These are phyloP conservation scores for Nematocida ausubeli DNA, from an alignment of 371 early-diverging fungal genomes.

Conservation along the genomic window DNA sequence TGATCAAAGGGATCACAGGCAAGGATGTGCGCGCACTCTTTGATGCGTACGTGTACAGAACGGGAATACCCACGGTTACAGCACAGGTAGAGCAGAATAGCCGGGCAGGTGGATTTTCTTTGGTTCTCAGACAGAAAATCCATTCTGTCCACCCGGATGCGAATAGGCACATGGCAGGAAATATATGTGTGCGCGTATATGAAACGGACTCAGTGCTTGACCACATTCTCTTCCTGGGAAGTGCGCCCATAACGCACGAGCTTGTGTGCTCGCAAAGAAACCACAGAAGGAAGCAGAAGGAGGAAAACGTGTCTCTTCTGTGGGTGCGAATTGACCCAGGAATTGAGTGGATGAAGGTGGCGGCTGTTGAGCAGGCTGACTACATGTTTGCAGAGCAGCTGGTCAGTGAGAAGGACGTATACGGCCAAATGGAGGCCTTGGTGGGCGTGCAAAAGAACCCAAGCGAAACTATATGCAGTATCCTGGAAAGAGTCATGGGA, in stretches of 20 bases:
- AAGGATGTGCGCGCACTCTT: constrained; percentile 66
- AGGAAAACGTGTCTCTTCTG: constrained; percentile 73
- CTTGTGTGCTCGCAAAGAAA: constrained; percentile 54
- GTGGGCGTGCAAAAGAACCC: constrained; percentile 51
- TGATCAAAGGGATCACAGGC: constrained; percentile 67
- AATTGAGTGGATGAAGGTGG: constrained; percentile 80
- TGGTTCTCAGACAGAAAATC: constrained; percentile 57
- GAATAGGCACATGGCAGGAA: constrained; percentile 52
- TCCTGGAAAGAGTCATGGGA: constrained; percentile 69
- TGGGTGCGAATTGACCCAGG: constrained; percentile 93
- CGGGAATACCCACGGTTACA: constrained; percentile 62
- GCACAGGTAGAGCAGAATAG: constrained; percentile 59
- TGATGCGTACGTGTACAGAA: constrained; percentile 65
- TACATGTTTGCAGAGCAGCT: constrained; percentile 91
- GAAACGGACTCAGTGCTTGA: constrained; percentile 68
- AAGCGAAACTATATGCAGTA: constrained; percentile 40
- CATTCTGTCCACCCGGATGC: constrained; percentile 58
- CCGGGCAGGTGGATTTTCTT: constrained; percentile 60
- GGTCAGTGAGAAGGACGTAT: constrained; percentile 82
- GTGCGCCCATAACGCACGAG: constrained; percentile 62
- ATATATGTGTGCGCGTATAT: constrained; percentile 55
- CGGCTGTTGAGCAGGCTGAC: constrained; percentile 82
- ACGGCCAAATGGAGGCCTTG: constrained; percentile 79
- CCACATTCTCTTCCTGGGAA: constrained; percentile 56
- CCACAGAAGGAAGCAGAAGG: constrained; percentile 61